Evolutionary conservation across 2,329 filamentous ascomycete genomes (phyloP).

Genomic region (Fusarium concolor): DNA sequence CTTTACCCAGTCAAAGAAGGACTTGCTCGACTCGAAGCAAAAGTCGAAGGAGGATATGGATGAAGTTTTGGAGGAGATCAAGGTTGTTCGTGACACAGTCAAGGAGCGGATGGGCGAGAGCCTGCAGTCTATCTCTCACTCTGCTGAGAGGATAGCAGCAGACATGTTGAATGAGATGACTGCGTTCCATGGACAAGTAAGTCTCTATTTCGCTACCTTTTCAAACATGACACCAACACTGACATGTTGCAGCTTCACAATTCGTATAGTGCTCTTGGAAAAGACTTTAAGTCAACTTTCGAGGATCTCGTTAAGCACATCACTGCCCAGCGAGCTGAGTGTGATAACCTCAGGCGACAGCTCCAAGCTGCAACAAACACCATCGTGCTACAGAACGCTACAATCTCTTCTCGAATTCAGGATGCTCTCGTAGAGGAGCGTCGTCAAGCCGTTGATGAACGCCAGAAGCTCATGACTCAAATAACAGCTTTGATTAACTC

Average conservation of each 20-base stretch:
- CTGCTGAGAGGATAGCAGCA: conserved; percentile 88
- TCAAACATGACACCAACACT: background rate
- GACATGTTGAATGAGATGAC: conserved; percentile 89
- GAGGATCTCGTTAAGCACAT: conserved; percentile 83
- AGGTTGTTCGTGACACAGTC: conserved; percentile 86
- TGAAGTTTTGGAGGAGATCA: conserved; percentile 90
- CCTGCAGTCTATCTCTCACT: conserved; percentile 82
- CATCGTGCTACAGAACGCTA: conserved; percentile 75
- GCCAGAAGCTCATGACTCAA: conserved; percentile 78
- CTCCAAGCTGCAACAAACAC: conserved; percentile 76
- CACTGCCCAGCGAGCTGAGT: conserved; percentile 80
- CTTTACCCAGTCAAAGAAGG: conserved; percentile 75
- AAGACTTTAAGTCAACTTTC: conserved; percentile 87
- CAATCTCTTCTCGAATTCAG: conserved; percentile 74
- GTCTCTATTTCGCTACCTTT: conserved; percentile 23
- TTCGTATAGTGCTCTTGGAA: conserved; percentile 85
- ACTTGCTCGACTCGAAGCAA: conserved; percentile 75
- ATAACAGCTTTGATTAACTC: conserved; percentile 81
- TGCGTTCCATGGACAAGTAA: conserved; percentile 78
- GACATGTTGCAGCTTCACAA: conserved; percentile 71
- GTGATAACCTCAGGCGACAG: conserved; percentile 77
- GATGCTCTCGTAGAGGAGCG: conserved; percentile 81
- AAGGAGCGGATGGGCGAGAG: conserved; percentile 88
- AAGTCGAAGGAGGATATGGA: conserved; percentile 88
- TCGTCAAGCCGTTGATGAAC: conserved; percentile 76